A percentile compares a stretch with the other conserved stretches of the same genome.
Conservation (phyloP, 2,329 filamentous ascomycete genomes). For the Dendryphion nanum region DNA sequence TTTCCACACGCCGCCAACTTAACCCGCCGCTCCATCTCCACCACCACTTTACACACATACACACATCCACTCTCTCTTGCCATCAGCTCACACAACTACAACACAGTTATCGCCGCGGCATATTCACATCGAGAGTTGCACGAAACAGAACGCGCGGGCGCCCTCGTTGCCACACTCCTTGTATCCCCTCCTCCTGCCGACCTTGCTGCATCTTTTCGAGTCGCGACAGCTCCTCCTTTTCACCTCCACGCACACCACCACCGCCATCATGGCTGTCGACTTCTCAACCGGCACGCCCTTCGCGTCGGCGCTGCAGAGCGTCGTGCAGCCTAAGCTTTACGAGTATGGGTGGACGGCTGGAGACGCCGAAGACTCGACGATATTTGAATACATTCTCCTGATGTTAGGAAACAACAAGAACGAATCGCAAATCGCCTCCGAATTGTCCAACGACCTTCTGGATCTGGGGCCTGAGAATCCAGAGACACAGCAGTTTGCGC, state of each 20-base stretch:
- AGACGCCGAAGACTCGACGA: constrained; percentile 74
- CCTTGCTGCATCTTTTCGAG: too few species aligned
- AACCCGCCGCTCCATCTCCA: too few species aligned
- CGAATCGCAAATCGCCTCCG: constrained; percentile 81
- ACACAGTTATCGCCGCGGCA: too few species aligned
- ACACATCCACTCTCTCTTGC: too few species aligned
- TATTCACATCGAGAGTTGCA: too few species aligned
- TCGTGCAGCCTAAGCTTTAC: constrained; percentile 85
- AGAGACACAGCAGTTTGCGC: constrained; percentile 77
- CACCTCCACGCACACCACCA: background rate
- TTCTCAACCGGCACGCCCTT: constrained; percentile 76
- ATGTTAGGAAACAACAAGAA: constrained; percentile 97
- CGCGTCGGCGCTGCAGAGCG: constrained; percentile 76
- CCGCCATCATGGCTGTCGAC: constrained; percentile 68
- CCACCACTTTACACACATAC: too few species aligned
- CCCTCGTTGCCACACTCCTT: background rate
- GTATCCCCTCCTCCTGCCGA: background rate
- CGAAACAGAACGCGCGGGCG: background rate
- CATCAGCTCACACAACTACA: too few species aligned
- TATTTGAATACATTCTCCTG: constrained; percentile 94
- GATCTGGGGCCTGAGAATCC: constrained; percentile 79
- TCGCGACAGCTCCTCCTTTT: too few species aligned
- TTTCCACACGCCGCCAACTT: too few species aligned
- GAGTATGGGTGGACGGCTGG: constrained; percentile 90
- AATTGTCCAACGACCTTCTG: constrained; percentile 85